These are phyloP conservation scores for Brettanomyces nanus DNA, from an alignment of 805 yeast genomes.

Conservation along the genomic window DNA sequence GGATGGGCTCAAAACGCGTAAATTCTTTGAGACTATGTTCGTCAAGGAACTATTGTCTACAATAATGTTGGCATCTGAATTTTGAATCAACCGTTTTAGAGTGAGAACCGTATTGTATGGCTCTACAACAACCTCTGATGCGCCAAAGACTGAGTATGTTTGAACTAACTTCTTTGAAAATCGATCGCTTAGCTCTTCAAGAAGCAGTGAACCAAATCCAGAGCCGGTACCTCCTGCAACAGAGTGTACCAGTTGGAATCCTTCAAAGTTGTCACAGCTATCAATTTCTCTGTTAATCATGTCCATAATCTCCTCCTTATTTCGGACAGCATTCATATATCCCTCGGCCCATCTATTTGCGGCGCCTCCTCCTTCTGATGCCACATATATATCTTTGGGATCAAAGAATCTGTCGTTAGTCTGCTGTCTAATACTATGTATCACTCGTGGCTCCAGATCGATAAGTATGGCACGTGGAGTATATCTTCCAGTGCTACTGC, in stretches of 20 bases:
- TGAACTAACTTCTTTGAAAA: constrained; percentile 76
- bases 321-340: constrained; percentile 59
- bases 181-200: constrained; percentile 74
- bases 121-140: constrained; percentile 95
- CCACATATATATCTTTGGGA: constrained; percentile 71
- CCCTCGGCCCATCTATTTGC: constrained; percentile 97
- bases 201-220: constrained; percentile 78
- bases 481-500: constrained; percentile 59
- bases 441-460: constrained; percentile 87
- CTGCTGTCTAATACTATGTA: constrained; percentile 41
- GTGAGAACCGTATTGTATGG: constrained; percentile 89
- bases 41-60: constrained; percentile 84
- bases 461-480: constrained; percentile 83
- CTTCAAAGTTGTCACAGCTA: constrained; percentile 80
- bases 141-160: constrained; percentile 81
- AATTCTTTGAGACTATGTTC: constrained; percentile 56
- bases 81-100: constrained; percentile 69
- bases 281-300: constrained; percentile 87
- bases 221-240: constrained; percentile 99
- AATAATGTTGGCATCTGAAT: constrained; percentile 81
- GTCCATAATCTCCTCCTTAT: constrained; percentile 68
- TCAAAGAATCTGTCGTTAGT: constrained; percentile 48
- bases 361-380: constrained; percentile 85
- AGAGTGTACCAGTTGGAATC: constrained; percentile 85
- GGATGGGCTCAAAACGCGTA: constrained; percentile 52